Evolutionary conservation across 73 alveolate genomes (phyloP).

Genomic region (Paramecium sonneborni): DNA sequence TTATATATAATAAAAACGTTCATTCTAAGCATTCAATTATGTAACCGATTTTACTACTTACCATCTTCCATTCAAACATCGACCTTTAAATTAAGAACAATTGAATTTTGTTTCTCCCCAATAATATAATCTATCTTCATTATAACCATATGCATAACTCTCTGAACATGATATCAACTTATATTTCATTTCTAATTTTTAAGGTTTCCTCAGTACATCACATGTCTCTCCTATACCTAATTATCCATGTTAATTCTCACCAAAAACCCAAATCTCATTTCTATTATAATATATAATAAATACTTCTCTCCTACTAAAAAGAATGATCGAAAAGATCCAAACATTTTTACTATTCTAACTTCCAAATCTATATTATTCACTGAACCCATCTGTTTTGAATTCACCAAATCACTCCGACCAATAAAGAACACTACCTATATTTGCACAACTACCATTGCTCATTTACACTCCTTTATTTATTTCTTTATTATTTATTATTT

Average conservation of each 20-base stretch:
- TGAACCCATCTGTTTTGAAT: neutral
- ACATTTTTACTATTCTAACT: neutral
- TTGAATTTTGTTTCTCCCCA: neutral
- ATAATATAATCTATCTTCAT: neutral
- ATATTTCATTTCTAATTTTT: neutral
- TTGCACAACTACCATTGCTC: constrained; percentile 26
- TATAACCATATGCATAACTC: neutral
- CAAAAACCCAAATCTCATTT: neutral
- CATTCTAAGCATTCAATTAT: neutral
- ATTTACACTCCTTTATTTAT: neutral
- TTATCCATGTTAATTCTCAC: neutral
- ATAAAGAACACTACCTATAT: neutral
- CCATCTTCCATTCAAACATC: neutral
- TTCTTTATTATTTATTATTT: neutral
- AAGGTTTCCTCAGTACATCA: neutral
- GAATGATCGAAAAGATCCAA: neutral
- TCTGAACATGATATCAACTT: neutral
- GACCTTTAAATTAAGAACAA: neutral
- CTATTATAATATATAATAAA: neutral
- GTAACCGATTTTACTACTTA: neutral
- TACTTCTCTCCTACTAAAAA: neutral
- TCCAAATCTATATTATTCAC: neutral
- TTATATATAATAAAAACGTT: neutral
- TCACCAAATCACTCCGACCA: neutral
- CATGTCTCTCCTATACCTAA: neutral